These are phyloP conservation scores for Coccomyxa subellipsoidea DNA, from an alignment of 163 green algal genomes.

Conservation along the genomic window DNA sequence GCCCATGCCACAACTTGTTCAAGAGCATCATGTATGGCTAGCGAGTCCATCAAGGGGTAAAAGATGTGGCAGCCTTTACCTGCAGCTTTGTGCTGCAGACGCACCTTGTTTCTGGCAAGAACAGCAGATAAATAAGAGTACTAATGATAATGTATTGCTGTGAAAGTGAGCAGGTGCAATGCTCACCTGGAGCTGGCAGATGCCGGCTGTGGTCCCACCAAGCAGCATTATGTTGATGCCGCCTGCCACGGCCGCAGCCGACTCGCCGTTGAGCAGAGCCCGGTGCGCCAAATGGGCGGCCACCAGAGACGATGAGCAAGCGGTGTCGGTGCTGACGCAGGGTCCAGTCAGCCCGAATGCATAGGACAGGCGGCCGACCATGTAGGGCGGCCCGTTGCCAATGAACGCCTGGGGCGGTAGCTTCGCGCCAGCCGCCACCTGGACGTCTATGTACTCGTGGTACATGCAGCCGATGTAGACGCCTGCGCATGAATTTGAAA, in stretches of 20 bases:
- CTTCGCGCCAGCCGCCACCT: slow-evolving; percentile 32
- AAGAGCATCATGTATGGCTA: no score
- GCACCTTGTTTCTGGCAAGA: no score
- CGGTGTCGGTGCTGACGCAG: slow-evolving; percentile 76
- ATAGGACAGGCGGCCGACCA: slow-evolving; percentile 62
- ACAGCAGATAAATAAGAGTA: no score
- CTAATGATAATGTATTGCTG: no score
- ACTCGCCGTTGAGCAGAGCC: slow-evolving; percentile 31
- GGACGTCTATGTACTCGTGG: slow-evolving; percentile 37
- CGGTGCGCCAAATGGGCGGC: slow-evolving; percentile 50
- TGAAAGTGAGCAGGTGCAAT: no score
- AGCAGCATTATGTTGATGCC: slow-evolving; percentile 59
- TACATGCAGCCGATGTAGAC: slow-evolving; percentile 49
- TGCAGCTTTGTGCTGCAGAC: no score
- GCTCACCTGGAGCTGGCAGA: slow-evolving; percentile 37
- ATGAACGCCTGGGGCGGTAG: slow-evolving; percentile 30
- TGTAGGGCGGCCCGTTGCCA: slow-evolving; percentile 47
- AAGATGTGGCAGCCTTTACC: no score
- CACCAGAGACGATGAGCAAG: slow-evolving; percentile 77
- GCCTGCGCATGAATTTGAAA: slow-evolving; percentile 3
- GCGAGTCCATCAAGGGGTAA: no score
- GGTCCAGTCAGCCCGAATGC: slow-evolving; percentile 61
- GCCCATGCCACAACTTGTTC: background rate
- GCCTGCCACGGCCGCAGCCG: slow-evolving; percentile 32
- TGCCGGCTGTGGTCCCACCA: slow-evolving; percentile 38